Percentiles rank a stretch among this genome's conserved stretches.
phyloP scores from a whole-genome alignment of 2,329 filamentous ascomycete genomes.

The Albophoma yamanashiensis region DNA sequence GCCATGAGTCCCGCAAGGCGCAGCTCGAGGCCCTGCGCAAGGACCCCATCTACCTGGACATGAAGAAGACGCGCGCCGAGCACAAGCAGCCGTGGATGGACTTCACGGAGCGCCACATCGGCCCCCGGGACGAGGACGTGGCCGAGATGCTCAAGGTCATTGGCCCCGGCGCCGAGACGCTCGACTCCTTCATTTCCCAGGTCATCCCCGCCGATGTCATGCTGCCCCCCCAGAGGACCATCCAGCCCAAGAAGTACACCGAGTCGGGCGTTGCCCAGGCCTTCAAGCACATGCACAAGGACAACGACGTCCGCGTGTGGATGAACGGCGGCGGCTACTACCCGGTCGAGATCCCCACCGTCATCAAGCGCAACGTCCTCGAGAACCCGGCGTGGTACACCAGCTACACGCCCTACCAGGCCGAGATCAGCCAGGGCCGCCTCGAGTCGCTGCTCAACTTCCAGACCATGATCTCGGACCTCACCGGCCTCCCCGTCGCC shows the following conservation, averaged over 20 bases:
- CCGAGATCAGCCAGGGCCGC: slow-evolving; percentile 92
- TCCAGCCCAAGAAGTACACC: slow-evolving; percentile 45
- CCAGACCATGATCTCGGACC: slow-evolving; percentile 82
- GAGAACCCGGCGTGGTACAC: slow-evolving; percentile 97
- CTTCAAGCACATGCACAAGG: slow-evolving; percentile 26
- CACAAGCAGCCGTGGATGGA: slow-evolving; percentile 13
- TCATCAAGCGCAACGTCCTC: slow-evolving; percentile 86
- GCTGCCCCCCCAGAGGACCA: slow-evolving; percentile 13
- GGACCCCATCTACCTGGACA: slow-evolving; percentile 12
- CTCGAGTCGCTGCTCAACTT: slow-evolving; percentile 90
- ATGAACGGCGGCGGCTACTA: slow-evolving; percentile 88
- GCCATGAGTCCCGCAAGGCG: slow-evolving; percentile 3
- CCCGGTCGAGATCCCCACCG: slow-evolving; percentile 72
- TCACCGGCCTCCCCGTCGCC: slow-evolving; percentile 77
- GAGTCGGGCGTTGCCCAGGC: slow-evolving; percentile 11
- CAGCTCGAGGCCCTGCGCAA: slow-evolving; percentile 7
- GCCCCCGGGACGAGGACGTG: slow-evolving; percentile 59
- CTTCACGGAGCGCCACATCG: slow-evolving; percentile 79
- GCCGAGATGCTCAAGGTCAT: slow-evolving; percentile 71
- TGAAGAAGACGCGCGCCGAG: slow-evolving; percentile 9
- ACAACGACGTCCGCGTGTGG: slow-evolving; percentile 39
- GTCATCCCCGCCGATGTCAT: slow-evolving; percentile 76
- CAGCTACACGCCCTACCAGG: slow-evolving; percentile 94
- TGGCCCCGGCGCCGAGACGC: slow-evolving; percentile 57
- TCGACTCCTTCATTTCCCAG: slow-evolving; percentile 78